phyloP scores from a whole-genome alignment of 192 early-diverging fungal genomes.

The Umbelopsis vinacea region DNA sequence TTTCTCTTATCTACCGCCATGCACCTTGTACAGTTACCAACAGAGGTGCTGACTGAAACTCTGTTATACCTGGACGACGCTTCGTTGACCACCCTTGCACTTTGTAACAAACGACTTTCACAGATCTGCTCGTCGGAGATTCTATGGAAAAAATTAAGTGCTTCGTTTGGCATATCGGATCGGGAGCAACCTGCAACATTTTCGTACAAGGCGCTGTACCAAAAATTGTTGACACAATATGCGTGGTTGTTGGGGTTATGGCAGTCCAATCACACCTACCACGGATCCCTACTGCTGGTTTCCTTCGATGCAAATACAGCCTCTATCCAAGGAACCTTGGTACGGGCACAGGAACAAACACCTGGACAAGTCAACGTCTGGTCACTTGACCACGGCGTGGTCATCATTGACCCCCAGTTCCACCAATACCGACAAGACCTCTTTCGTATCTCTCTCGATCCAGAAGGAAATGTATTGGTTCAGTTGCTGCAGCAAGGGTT shows the following conservation, averaged over 20 bases:
- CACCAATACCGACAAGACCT: not conserved
- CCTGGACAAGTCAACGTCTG: constrained; percentile 5
- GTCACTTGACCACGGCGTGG: constrained; percentile 15
- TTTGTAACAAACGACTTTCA: not conserved
- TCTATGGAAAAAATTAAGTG: not conserved
- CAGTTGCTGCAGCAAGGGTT: not conserved
- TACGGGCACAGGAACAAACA: not conserved
- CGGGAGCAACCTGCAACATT: not conserved
- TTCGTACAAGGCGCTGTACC: constrained; percentile 9
- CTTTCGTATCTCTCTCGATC: not conserved
- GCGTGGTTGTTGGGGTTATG: constrained; percentile 8
- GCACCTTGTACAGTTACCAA: not conserved
- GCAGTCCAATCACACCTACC: constrained; percentile 7
- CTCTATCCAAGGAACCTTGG: not conserved
- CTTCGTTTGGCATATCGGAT: constrained; percentile 4
- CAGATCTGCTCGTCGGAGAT: not conserved
- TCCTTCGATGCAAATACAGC: not conserved
- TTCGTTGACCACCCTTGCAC: not conserved
- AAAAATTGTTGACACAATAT: constrained; percentile 11
- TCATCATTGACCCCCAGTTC: not conserved
- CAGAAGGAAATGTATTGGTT: not conserved
- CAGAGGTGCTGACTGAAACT: not conserved
- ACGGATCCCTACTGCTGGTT: not conserved
- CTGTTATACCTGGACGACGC: constrained; percentile 12
- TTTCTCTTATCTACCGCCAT: not conserved